These are phyloP conservation scores for Sporobolomyces phaffii DNA, from an alignment of 768 basidiomycete species.

Conservation along the genomic window DNA sequence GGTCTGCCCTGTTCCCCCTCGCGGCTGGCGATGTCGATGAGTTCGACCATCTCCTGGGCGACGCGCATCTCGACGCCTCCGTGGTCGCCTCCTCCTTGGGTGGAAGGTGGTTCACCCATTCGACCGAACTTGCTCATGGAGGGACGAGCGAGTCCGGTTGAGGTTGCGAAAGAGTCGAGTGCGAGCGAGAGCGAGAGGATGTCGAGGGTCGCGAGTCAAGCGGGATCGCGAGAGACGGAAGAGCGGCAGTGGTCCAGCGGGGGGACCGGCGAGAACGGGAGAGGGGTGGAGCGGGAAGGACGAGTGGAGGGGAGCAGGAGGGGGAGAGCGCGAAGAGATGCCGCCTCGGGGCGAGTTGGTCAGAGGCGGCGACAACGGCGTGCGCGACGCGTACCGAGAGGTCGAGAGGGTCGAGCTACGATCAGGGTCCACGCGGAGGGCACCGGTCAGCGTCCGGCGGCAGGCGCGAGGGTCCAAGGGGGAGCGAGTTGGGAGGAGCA, in stretches of 20 bases:
- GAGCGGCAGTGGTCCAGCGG: background rate
- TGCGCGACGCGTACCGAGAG: background rate
- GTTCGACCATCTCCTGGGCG: slow-evolving; percentile 28
- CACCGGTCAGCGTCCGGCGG: background rate
- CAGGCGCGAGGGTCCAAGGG: too few relatives aligned
- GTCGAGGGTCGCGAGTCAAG: background rate
- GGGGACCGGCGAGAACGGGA: background rate
- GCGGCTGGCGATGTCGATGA: slow-evolving; percentile 27
- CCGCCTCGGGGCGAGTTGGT: slow-evolving; percentile 1
- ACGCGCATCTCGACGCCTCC: slow-evolving; percentile 32
- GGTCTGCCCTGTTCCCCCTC: slow-evolving; percentile 23
- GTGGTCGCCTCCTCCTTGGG: slow-evolving; percentile 1
- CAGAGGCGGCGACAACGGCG: slow-evolving; percentile 2
- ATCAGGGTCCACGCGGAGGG: too few relatives aligned
- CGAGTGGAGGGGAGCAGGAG: background rate
- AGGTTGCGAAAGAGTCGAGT: background rate
- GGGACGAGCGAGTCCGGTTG: slow-evolving; percentile 16
- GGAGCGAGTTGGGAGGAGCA: slow-evolving; percentile 5
- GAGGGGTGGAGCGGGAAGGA: background rate
- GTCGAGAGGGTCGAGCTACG: background rate
- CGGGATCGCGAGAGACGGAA: too few relatives aligned
- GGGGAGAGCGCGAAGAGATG: background rate
- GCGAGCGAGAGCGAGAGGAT: background rate
- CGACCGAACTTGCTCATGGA: slow-evolving; percentile 22
- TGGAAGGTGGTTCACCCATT: background rate